Percentiles rank a stretch among this genome's conserved stretches.
Evolutionary conservation across 2,329 filamentous ascomycete species (phyloP).

Genomic region (Diaporthe sp.): DNA sequence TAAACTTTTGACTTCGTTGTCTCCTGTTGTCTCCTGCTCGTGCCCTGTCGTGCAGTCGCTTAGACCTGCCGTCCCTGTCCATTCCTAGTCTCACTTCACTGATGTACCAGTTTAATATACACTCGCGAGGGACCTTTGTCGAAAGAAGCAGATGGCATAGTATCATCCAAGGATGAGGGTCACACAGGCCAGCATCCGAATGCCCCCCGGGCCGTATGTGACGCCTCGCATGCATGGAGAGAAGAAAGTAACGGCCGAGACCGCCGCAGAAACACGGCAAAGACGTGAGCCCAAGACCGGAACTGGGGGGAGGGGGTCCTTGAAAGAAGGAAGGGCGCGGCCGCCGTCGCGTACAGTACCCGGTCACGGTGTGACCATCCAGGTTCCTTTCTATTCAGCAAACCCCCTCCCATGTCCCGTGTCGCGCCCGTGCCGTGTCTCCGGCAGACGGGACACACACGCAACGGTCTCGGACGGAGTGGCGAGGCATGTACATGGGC

Average conservation of each 20-base stretch:
- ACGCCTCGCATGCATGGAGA: background rate
- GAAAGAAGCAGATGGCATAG: background rate
- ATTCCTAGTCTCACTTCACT: background rate
- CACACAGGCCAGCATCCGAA: background rate
- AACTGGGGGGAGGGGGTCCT: too few relatives aligned
- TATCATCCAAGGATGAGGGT: background rate
- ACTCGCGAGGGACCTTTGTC: too few relatives aligned
- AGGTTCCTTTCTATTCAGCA: background rate
- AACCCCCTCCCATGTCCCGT: background rate
- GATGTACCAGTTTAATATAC: too few relatives aligned
- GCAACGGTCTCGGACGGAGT: background rate
- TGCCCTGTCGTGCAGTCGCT: background rate
- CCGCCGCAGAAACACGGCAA: constrained; percentile 1
- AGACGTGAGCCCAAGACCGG: background rate
- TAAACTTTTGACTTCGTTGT: background rate
- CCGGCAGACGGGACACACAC: constrained; percentile 6
- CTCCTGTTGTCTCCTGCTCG: background rate
- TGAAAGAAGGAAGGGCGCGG: background rate
- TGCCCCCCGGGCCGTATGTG: background rate
- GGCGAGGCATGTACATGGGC: background rate
- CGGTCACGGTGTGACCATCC: background rate
- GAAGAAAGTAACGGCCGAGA: background rate
- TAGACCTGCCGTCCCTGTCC: background rate
- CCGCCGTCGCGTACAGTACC: background rate
- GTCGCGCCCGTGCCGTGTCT: constrained; percentile 18